Base-by-base conservation (phyloP, 2,329 filamentous ascomycete genomes). In the Karstenula rhodostoma region DNA sequence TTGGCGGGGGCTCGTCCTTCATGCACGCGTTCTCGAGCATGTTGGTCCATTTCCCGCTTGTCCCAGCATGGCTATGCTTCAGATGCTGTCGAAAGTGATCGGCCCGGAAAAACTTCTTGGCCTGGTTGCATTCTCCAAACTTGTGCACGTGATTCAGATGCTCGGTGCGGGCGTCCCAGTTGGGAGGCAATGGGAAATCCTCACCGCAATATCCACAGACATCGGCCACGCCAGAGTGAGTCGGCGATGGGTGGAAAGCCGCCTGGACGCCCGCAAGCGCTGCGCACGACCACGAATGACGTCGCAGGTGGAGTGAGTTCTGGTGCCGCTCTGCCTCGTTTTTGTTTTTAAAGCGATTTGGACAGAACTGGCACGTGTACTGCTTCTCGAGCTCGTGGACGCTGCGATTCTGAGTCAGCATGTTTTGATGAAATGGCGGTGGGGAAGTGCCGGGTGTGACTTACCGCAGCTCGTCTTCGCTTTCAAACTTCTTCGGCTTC, bases 21-120 rank as follows among this genome's bases (percentile, higher is more conserved):
- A 98, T 96, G 80, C 95, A 99, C 5, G 94, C 93, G 74, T 93
- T 96, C 77, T 99, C 95, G 35, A 99, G 84, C 85, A 97, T 94
- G 78, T 98, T 98, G 13, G 95, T 99, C 95, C 95, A 99, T 79
- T 98, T 98, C 33, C 95, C 95, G 78, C 93, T 97, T 0, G 93
- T 94, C 37, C 95, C 95, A 40, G 92, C 92, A 79, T 98, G 95
- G 77, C 93, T 97, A 78, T 99, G 95, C 83, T 98, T 99, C 60
- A 99, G 83, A 79, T 99, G 95, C 79, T 99, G 95, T 61, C 95
- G 89, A 84, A 99, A 99, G 77, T 99, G 95, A 78, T 99, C 95
- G 35, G 95, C 95, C 40, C 95, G 88, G 82, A 91, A 99, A 78
- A 99, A 99, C 78, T 98, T 98, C 84, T 99, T 99, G 68, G 91